phyloP scores from a whole-genome alignment of 1,139 yeast genomes.

The Yamadazyma friedrichii region DNA sequence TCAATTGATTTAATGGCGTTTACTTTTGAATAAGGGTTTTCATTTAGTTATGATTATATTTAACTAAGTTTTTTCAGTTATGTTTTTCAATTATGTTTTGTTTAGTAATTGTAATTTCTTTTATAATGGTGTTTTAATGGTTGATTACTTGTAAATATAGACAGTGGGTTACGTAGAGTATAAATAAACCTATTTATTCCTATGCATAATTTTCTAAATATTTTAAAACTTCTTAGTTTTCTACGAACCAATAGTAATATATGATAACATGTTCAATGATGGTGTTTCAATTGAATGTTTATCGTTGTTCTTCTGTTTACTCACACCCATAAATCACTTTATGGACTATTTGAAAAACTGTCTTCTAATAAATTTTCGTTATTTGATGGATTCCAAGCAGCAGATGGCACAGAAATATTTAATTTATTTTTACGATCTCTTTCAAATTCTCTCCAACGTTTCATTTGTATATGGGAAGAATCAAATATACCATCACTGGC shows the following conservation, averaged over 20 bases:
- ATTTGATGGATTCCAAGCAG: conserved; percentile 51
- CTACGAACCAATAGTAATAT: background rate
- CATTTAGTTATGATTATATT: background rate
- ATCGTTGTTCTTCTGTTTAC: background rate
- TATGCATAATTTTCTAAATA: conserved; percentile 3
- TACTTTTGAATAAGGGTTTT: conserved; percentile 3
- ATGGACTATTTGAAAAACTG: conserved; percentile 16
- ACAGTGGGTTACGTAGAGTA: background rate
- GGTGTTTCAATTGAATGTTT: background rate
- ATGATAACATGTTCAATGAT: background rate
- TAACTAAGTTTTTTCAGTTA: background rate
- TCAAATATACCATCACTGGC: conserved; percentile 80
- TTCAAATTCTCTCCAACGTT: conserved; percentile 93
- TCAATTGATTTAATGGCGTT: conserved; percentile 6
- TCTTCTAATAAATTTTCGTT: conserved; percentile 26
- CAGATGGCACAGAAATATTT: conserved; percentile 37
- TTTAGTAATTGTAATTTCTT: background rate
- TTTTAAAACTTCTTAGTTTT: background rate
- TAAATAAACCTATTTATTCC: conserved; percentile 3
- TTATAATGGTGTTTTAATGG: background rate
- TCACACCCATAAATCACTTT: conserved; percentile 11
- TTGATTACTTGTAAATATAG: background rate
- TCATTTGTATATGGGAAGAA: conserved; percentile 82
- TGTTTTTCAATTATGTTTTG: background rate
- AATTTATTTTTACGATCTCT: conserved; percentile 49